Evolutionary conservation across 1,284 basidiomycete genomes (phyloP).

Genomic region (Anthracocystis panici-leucophaei): DNA sequence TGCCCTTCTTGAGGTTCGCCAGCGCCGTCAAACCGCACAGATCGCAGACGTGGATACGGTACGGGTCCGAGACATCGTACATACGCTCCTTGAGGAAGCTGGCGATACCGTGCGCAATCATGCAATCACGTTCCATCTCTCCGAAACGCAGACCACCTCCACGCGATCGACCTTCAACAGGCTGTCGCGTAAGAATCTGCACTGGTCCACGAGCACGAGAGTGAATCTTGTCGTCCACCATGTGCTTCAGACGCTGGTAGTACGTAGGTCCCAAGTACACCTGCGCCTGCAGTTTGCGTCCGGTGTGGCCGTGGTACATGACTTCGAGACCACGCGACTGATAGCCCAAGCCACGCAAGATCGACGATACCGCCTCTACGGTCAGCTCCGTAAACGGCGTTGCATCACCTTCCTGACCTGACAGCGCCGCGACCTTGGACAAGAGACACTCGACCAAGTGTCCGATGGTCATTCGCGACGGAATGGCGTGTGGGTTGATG

Average conservation of each 20-base stretch:
- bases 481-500: conserved; percentile 99
- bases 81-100: conserved; percentile 79
- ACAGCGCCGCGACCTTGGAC: conserved; percentile 94
- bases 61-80: conserved; percentile 68
- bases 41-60: conserved; percentile 68
- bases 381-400: conserved; percentile 99
- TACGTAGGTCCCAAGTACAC: conserved; percentile 99
- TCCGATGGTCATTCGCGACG: conserved; percentile 99
- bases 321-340: conserved; percentile 94
- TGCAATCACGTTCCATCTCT: conserved; percentile 99
- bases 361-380: conserved; percentile 78
- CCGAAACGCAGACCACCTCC: conserved; percentile 99
- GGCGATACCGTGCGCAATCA: conserved; percentile 99
- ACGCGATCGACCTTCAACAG: conserved; percentile 98
- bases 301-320: conserved; percentile 99
- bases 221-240: conserved; percentile 99
- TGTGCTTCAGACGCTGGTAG: conserved; percentile 99
- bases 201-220: conserved; percentile 96
- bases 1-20: conserved; percentile 67
- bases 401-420: conserved; percentile 96
- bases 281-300: conserved; percentile 95
- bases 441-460: conserved; percentile 98
- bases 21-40: conserved; percentile 66
- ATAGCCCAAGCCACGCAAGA: conserved; percentile 63
- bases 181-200: conserved; percentile 96